Percentiles rank a stretch among this genome's conserved stretches.
These are phyloP conservation scores for Iodosphaeria phyllophila DNA, from an alignment of 2,329 filamentous ascomycete genomes.

Conservation along the genomic window DNA sequence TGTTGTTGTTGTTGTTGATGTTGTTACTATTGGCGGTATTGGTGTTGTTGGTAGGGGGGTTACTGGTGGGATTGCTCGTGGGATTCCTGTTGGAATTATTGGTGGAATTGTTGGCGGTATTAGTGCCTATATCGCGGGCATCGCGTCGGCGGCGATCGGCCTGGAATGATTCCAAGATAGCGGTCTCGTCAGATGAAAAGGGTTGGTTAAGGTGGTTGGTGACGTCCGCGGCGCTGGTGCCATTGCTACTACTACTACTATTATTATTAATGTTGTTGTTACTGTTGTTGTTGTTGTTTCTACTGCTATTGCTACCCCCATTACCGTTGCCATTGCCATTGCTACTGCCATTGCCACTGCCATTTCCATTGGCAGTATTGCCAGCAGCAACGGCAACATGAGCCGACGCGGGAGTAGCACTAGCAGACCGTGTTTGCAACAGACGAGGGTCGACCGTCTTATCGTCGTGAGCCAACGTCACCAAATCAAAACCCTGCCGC, in stretches of 20 bases:
- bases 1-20: no score
- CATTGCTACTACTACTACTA: constrained; percentile 7
- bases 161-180: constrained; percentile 36
- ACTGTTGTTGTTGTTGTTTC: no score
- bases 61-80: no score
- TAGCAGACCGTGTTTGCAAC: constrained; percentile 26
- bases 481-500: constrained; percentile 34
- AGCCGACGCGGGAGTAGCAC: no score
- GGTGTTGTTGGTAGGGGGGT: no score
- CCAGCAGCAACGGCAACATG: no score
- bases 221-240: constrained; percentile 11
- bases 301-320: constrained; percentile 7
- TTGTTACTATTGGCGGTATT: no score
- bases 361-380: no score
- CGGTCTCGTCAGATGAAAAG: constrained; percentile 32
- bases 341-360: no score
- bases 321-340: constrained; percentile 20
- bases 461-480: constrained; percentile 36
- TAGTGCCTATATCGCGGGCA: constrained; percentile 16
- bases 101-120: no score
- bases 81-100: no score
- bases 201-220: constrained; percentile 29
- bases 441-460: constrained; percentile 33
- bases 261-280: constrained; percentile 20
- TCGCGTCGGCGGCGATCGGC: constrained; percentile 32